phyloP scores from a whole-genome alignment of 116 monocot genomes.

The Dioscorea cayenensis region DNA sequence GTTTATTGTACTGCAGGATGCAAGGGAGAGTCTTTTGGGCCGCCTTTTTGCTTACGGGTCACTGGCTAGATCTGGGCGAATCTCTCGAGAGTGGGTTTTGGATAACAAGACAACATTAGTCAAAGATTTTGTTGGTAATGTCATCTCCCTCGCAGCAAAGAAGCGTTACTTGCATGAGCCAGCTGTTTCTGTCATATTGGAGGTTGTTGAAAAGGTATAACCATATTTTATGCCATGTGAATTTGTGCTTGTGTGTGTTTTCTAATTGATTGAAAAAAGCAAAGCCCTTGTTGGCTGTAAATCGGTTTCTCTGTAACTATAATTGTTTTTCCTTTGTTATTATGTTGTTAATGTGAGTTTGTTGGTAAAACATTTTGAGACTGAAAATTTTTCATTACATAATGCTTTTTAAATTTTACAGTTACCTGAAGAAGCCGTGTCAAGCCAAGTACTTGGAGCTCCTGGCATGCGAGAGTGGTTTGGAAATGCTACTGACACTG shows the following conservation, averaged over 20 bases:
- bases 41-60: slow-evolving; percentile 85
- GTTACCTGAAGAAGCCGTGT: slow-evolving; percentile 72
- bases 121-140: slow-evolving; percentile 46
- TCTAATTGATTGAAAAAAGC: neutral
- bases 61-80: slow-evolving; percentile 67
- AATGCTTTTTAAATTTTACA: slow-evolving; percentile 28
- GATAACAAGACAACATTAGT: slow-evolving; percentile 33
- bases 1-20: slow-evolving; percentile 42
- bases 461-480: slow-evolving; percentile 68
- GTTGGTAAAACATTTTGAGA: no score
- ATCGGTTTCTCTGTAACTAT: no score
- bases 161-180: slow-evolving; percentile 86
- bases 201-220: slow-evolving; percentile 54
- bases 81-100: slow-evolving; percentile 40
- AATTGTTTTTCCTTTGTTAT: no score
- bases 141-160: slow-evolving; percentile 62
- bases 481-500: slow-evolving; percentile 49
- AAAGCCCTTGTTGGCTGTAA: neutral
- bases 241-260: neutral
- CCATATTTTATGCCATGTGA: no score
- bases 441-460: slow-evolving; percentile 42
- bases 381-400: neutral
- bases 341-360: no score
- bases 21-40: slow-evolving; percentile 78
- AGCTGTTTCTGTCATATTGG: slow-evolving; percentile 59